phyloP scores from a whole-genome alignment of 768 basidiomycete genomes.

The Tylopilus vinaceipallidus region DNA sequence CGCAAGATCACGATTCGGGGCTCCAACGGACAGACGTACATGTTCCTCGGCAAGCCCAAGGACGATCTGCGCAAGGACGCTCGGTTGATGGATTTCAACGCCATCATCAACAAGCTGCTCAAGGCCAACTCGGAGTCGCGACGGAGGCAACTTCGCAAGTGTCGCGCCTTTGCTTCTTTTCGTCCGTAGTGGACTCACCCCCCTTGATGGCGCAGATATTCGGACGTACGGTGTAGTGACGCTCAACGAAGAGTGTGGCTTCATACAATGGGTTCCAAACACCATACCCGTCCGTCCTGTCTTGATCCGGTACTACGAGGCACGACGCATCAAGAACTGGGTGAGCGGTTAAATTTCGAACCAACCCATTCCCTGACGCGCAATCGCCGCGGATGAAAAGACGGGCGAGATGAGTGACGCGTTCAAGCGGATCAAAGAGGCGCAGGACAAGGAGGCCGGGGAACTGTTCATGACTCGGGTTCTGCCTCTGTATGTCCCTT shows the following conservation, averaged over 20 bases:
- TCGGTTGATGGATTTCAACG: slow-evolving; percentile 95
- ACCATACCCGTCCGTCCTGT: slow-evolving; percentile 81
- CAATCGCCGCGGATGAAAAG: slow-evolving; percentile 31
- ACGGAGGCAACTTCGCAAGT: slow-evolving; percentile 83
- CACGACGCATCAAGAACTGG: slow-evolving; percentile 45
- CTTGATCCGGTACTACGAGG: slow-evolving; percentile 64
- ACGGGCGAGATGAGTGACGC: slow-evolving; percentile 41
- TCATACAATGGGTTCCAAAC: slow-evolving; percentile 98
- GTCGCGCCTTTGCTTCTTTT: too few species aligned
- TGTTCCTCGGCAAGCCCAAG: slow-evolving; percentile 94
- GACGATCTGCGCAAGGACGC: slow-evolving; percentile 98
- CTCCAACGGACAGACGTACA: slow-evolving; percentile 79
- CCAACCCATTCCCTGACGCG: neutral
- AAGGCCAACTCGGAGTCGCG: slow-evolving; percentile 94
- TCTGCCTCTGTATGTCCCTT: slow-evolving; percentile 49
- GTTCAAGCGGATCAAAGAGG: slow-evolving; percentile 52
- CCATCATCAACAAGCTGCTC: slow-evolving; percentile 94
- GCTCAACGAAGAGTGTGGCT: slow-evolving; percentile 94
- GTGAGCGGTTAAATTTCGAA: slow-evolving; percentile 34
- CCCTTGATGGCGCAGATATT: slow-evolving; percentile 50
- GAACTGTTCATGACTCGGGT: slow-evolving; percentile 53
- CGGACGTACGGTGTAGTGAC: slow-evolving; percentile 99
- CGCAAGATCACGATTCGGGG: slow-evolving; percentile 86
- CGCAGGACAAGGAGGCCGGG: slow-evolving; percentile 47
- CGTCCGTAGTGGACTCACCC: neutral